phyloP scores from a whole-genome alignment of 495 filamentous ascomycete species.

The Aspergillus panamensis region DNA sequence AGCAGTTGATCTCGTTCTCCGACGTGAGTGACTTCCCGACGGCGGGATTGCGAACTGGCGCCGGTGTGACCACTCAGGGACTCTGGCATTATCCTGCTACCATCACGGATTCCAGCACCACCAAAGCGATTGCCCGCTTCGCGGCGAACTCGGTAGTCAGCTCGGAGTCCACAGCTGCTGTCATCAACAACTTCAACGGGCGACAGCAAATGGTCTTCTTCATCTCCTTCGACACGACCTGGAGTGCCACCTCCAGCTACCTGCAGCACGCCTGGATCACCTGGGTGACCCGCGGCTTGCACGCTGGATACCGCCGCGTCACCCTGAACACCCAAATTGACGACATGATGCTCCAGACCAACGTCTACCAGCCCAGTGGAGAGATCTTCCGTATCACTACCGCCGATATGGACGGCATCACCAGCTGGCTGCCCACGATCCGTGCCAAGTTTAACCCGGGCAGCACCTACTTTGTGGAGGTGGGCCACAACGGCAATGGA shows the following conservation, averaged over 20 bases:
- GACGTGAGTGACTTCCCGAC: slow-evolving; percentile 48
- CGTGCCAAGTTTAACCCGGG: slow-evolving; percentile 53
- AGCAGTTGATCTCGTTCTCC: slow-evolving; percentile 51
- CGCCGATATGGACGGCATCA: slow-evolving; percentile 47
- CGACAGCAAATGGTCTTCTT: slow-evolving; percentile 63
- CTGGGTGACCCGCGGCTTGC: slow-evolving; percentile 57
- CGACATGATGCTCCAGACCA: slow-evolving; percentile 58
- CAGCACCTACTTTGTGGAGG: slow-evolving; percentile 53
- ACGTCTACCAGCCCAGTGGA: slow-evolving; percentile 48
- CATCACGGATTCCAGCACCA: slow-evolving; percentile 50
- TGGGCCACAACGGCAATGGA: slow-evolving; percentile 61
- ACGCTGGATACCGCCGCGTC: slow-evolving; percentile 53
- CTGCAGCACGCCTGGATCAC: slow-evolving; percentile 63
- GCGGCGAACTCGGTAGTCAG: slow-evolving; percentile 29
- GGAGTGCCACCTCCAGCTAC: slow-evolving; percentile 53
- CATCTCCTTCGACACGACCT: slow-evolving; percentile 51
- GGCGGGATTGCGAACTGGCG: slow-evolving; percentile 46
- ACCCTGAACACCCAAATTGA: slow-evolving; percentile 62
- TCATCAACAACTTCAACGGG: slow-evolving; percentile 57
- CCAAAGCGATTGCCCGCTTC: slow-evolving; percentile 53
- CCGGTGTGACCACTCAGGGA: slow-evolving; percentile 50
- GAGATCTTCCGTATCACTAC: slow-evolving; percentile 49
- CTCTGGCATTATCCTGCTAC: slow-evolving; percentile 58
- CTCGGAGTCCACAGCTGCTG: slow-evolving; percentile 45
- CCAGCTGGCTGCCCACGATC: slow-evolving; percentile 47